These are phyloP conservation scores for Trypanosoma scelopori DNA, from an alignment of 208 protist species.

Conservation along the genomic window DNA sequence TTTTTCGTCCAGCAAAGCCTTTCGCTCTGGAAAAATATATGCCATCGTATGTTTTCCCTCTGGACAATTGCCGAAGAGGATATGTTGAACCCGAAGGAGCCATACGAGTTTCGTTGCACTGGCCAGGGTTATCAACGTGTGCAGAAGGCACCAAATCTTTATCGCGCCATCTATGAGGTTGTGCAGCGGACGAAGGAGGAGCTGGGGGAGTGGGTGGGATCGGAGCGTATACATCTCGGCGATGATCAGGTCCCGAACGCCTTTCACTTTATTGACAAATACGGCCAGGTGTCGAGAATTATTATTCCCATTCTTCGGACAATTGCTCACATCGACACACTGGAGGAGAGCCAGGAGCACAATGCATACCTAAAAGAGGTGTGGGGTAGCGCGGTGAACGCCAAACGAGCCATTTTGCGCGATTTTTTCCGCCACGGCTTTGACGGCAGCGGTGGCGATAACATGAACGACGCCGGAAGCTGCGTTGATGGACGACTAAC, in stretches of 20 bases:
- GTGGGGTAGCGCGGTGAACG: constrained; percentile 64
- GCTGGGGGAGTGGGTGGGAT: constrained; percentile 89
- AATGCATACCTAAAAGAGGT: constrained; percentile 82
- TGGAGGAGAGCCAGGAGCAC: constrained; percentile 44
- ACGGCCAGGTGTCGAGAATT: constrained; percentile 96
- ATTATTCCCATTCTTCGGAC: constrained; percentile 93
- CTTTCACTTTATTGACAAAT: constrained; percentile 98
- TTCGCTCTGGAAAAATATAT: constrained; percentile 95
- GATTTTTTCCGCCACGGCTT: constrained; percentile 97
- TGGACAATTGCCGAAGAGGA: constrained; percentile 95
- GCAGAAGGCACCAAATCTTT: constrained; percentile 87
- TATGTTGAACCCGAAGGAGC: constrained; percentile 82
- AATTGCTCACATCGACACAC: constrained; percentile 79
- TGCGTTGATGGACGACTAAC: constrained; percentile 98
- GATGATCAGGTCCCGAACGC: constrained; percentile 98
- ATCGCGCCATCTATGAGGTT: constrained; percentile 84
- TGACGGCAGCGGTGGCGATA: constrained; percentile 96
- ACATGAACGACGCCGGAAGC: constrained; percentile 96
- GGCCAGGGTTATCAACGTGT: constrained; percentile 96
- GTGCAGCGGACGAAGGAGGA: constrained; percentile 87
- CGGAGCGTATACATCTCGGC: constrained; percentile 95
- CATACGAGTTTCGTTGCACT: constrained; percentile 88
- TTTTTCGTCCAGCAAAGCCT: constrained; percentile 96
- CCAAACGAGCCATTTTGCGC: constrained; percentile 85
- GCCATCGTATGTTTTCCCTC: constrained; percentile 82